Base-by-base conservation (phyloP, 345 rosid species). In the Linum usitatissimum region DNA sequence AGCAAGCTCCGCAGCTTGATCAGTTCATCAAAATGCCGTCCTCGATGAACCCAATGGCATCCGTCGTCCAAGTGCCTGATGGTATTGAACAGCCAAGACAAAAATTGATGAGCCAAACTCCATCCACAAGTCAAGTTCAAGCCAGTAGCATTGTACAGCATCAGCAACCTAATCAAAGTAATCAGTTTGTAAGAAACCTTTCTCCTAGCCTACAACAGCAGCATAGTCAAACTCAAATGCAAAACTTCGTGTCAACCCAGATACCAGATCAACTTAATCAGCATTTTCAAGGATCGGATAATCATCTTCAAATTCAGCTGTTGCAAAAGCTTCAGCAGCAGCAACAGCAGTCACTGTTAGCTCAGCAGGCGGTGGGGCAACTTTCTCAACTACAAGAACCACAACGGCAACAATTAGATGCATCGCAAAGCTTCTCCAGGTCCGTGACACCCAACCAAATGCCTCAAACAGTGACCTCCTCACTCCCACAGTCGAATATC, bases 271-370 rank as follows among this genome's bases (percentile, higher is more conserved):
- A 69, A 61, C 54, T 73, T 19, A 79, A 62, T 72, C 84, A 72
- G 53, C 81, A 77, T 38, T 55, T 71, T 48, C 85, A 76, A 59
- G 65, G 79, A 62, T 18, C 90, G 53, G 81, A 84, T 62, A 81
- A 68, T 64, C 84, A 82, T 68, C 61, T 78, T 66, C 95, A 79
- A 70, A 66, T 77, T 72, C 97, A 87, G 68, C 60, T 87, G 64
- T 64, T 90, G 69, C 96, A 90, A 79, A 86, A 86, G 73, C 77
- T 87, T 76, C 97, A 84, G 63, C 86, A 82, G 69, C 89, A 82
- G 69, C 89, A 83, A 61, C 84, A 79, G 28, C 88, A 80, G 61
- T 68, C 77, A 8, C 55, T 78, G 70, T 63, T 79, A 69, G 68
- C 73, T 0, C 85, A 79, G 57, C 88, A 82, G 68, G 67, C 83